Conservation (phyloP, 164 flowering plant species). For the Buxus sempervirens region DNA sequence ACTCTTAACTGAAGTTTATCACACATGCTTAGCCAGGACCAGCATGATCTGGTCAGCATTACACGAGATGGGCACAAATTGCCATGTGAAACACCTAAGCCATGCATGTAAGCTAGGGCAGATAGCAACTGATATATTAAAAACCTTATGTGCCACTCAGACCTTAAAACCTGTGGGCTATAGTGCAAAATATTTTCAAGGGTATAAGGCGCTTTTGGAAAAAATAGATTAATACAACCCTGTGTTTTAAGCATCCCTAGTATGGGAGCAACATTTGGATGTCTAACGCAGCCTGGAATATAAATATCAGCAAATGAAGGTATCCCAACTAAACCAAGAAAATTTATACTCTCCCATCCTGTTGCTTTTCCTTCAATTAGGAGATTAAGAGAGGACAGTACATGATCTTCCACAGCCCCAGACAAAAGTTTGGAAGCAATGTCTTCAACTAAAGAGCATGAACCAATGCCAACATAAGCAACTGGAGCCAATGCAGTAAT, state of each 20-base stretch:
- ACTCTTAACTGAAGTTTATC: constrained; percentile 26
- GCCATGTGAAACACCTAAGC: constrained; percentile 73
- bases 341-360: constrained; percentile 46
- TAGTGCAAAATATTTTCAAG: constrained; percentile 70
- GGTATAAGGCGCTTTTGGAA: constrained; percentile 66
- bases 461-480: constrained; percentile 52
- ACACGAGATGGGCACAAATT: constrained; percentile 63
- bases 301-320: constrained; percentile 52
- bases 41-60: constrained; percentile 56
- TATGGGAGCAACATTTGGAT: constrained; percentile 79
- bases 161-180: constrained; percentile 63
- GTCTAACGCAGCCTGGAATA: constrained; percentile 74
- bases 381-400: constrained; percentile 49
- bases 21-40: constrained; percentile 64
- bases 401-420: constrained; percentile 66
- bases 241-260: constrained; percentile 60
- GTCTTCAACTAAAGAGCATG: constrained; percentile 40
- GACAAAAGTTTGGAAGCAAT: constrained; percentile 47
- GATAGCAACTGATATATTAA: constrained; percentile 82
- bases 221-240: constrained; percentile 36
- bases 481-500: constrained; percentile 65
- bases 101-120: constrained; percentile 66
- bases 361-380: constrained; percentile 67
- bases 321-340: constrained; percentile 68
- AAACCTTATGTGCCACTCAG: constrained; percentile 74